Evolutionary conservation across 441 rosid species (phyloP).

Genomic region (Gossypium gossypioides): DNA sequence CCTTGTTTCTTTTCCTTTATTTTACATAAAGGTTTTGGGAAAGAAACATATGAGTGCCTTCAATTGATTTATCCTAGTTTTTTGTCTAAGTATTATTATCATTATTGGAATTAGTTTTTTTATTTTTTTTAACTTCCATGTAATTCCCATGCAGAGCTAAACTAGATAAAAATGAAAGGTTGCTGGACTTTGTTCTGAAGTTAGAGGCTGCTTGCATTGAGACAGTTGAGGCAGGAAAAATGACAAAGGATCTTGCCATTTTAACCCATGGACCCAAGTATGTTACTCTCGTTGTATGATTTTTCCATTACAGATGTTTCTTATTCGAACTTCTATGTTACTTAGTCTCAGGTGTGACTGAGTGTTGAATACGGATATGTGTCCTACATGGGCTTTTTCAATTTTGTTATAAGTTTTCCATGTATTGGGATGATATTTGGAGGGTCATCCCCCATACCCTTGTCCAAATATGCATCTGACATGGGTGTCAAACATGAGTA

Average conservation of each 20-base stretch:
- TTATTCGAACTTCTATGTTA: background rate
- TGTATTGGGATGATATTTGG: background rate
- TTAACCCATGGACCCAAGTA: slow-evolving; percentile 73
- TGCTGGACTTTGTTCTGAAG: slow-evolving; percentile 68
- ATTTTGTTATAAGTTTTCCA: background rate
- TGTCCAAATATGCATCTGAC: background rate
- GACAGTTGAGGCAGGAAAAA: slow-evolving; percentile 76
- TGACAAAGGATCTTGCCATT: slow-evolving; percentile 94
- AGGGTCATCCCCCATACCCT: background rate
- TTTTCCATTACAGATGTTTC: background rate
- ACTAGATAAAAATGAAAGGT: slow-evolving; percentile 60
- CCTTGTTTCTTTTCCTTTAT: background rate
- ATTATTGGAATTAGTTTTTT: background rate
- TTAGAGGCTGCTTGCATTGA: slow-evolving; percentile 73
- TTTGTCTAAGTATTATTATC: background rate
- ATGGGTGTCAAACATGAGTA: background rate
- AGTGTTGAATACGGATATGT: background rate
- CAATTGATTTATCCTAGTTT: background rate
- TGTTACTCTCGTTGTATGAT: slow-evolving; percentile 14
- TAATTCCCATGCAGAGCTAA: slow-evolving; percentile 47
- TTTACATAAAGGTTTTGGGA: background rate
- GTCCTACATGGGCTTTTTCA: background rate
- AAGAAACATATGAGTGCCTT: background rate
- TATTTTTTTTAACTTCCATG: background rate
- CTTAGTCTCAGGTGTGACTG: background rate